Conservation (phyloP, 139 green algal species). For the Tetradesmus lagerheimii region DNA sequence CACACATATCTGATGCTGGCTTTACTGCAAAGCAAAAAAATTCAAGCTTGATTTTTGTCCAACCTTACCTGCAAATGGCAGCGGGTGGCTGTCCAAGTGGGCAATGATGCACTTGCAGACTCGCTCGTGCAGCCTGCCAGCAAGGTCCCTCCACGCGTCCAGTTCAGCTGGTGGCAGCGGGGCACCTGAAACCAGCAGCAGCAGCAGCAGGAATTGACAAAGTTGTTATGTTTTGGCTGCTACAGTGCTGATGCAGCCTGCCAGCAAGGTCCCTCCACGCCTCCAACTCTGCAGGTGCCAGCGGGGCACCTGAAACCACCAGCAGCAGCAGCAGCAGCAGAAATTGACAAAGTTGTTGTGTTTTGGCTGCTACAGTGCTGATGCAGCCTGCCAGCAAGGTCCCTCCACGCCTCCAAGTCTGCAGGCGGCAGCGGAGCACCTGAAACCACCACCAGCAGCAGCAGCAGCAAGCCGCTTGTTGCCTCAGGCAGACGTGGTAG, state of each 20-base stretch:
- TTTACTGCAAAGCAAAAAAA: too few species aligned
- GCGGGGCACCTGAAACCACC: constrained; percentile 27
- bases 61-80: constrained; percentile 59
- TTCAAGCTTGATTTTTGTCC: too few species aligned
- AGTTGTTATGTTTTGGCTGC: too few species aligned
- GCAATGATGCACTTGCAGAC: constrained; percentile 51
- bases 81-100: constrained; percentile 57
- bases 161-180: not conserved
- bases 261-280: constrained; percentile 50
- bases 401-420: constrained; percentile 32
- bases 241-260: constrained; percentile 56
- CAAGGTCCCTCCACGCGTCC: constrained; percentile 44
- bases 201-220: not conserved
- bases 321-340: not conserved
- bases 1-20: too few species aligned
- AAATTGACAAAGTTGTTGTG: too few species aligned
- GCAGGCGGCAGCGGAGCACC: not conserved
- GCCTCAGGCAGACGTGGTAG: too few species aligned
- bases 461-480: too few species aligned
- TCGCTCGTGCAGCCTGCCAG: constrained; percentile 59
- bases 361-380: constrained; percentile 51
- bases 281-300: not conserved
- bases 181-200: constrained; percentile 19
- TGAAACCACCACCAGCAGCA: too few species aligned
- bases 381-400: constrained; percentile 55